Conservation (phyloP, 2,329 filamentous ascomycete genomes). For the Neonectria coccinea region DNA sequence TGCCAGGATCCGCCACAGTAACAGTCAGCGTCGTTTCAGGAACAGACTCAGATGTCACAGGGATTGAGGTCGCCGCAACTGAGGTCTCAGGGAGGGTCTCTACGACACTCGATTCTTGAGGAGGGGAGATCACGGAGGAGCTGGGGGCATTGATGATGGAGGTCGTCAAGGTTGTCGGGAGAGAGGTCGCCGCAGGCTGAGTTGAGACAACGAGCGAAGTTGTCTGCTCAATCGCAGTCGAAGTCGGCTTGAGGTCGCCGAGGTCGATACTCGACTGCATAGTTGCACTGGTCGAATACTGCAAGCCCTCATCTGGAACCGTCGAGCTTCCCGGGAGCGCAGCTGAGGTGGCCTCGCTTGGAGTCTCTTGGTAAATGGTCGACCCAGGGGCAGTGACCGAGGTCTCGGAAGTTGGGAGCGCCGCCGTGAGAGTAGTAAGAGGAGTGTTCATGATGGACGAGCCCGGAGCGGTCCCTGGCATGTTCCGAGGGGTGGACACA, state of each 20-base stretch:
- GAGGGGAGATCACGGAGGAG: slow-evolving; percentile 15
- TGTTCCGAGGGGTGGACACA: background rate
- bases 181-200: slow-evolving; percentile 10
- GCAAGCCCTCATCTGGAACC: slow-evolving; percentile 23
- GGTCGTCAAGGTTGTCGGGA: slow-evolving; percentile 1
- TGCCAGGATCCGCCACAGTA: slow-evolving; percentile 34
- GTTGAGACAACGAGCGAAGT: slow-evolving; percentile 21
- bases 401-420: slow-evolving; percentile 20
- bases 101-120: background rate
- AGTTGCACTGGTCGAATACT: slow-evolving; percentile 15
- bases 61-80: background rate
- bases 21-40: slow-evolving; percentile 32
- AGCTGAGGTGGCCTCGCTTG: slow-evolving; percentile 21
- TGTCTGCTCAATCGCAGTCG: slow-evolving; percentile 14
- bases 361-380: slow-evolving; percentile 9
- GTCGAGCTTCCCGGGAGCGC: slow-evolving; percentile 18
- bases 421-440: slow-evolving; percentile 11
- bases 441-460: slow-evolving; percentile 16
- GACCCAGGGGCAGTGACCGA: background rate
- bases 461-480: slow-evolving; percentile 9
- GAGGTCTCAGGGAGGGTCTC: slow-evolving; percentile 19
- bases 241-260: slow-evolving; percentile 37
- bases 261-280: slow-evolving; percentile 41
- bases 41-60: slow-evolving; percentile 15
- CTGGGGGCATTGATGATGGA: slow-evolving; percentile 25